Evolutionary conservation across 768 basidiomycete species (phyloP).

Genomic region (Austroboletus eburneus): DNA sequence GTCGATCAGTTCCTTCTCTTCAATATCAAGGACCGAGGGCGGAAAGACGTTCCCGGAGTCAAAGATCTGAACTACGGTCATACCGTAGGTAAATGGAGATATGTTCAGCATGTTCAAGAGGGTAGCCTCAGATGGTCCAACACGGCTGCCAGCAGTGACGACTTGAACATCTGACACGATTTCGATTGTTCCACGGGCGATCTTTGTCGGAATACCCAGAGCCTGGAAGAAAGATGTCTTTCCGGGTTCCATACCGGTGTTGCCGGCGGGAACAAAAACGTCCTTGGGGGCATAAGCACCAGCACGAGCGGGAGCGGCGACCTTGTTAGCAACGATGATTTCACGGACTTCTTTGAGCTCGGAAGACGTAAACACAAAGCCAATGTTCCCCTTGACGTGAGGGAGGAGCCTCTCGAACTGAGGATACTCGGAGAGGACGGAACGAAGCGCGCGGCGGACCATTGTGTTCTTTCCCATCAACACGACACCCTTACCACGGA

Average conservation of each 20-base stretch:
- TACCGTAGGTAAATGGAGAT: conserved; percentile 99
- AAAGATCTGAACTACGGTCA: conserved; percentile 97
- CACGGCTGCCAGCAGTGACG: conserved; percentile 86
- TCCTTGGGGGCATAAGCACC: conserved; percentile 94
- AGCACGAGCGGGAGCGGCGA: conserved; percentile 97
- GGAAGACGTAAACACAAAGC: conserved; percentile 92
- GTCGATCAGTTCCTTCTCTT: conserved; percentile 86
- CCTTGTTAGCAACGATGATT: conserved; percentile 93
- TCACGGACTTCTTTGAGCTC: conserved; percentile 97
- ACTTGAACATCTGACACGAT: conserved; percentile 97
- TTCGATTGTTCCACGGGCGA: conserved; percentile 99
- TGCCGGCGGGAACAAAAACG: conserved; percentile 88
- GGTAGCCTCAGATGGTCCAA: conserved; percentile 95
- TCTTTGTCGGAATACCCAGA: conserved; percentile 98
- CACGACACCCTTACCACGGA: conserved; percentile 95
- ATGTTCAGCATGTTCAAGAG: conserved; percentile 99
- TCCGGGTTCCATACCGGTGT: conserved; percentile 99
- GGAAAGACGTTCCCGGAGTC: conserved; percentile 91
- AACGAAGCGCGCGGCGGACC: conserved; percentile 96
- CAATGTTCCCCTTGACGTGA: conserved; percentile 95
- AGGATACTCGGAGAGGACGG: conserved; percentile 84
- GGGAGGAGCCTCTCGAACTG: conserved; percentile 96
- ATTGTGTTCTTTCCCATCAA: conserved; percentile 99
- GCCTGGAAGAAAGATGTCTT: conserved; percentile 99
- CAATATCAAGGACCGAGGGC: conserved; percentile 87